Evolutionary conservation across 1,284 basidiomycete genomes (phyloP), one percentile per base, ranked within the genome.

Genomic region (Wallemia mellicola): DNA sequence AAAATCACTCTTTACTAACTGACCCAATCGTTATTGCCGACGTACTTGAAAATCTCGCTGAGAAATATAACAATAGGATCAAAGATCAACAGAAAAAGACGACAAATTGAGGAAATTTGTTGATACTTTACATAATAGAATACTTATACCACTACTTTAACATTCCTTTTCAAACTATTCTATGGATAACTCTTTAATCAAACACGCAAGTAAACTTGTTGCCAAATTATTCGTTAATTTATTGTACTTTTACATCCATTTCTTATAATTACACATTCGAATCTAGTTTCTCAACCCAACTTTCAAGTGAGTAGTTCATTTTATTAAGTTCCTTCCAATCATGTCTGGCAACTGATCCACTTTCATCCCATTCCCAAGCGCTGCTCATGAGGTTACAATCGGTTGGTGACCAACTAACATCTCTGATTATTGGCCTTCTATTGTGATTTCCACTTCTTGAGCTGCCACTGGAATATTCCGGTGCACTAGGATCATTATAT

Each of bases 341-440:
- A 66, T 95, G 89, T 63, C 83, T 76, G 2, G 87, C 88, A 25
- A 95, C 76, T 54, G 79, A 76, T 48, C 86, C 87, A 1, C 63
- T 62, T 1, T 67, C 66, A 26, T 73, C 73, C 26, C 75, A 75
- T 58, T 84, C 80, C 89, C 91, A 95, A 2, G 80, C 86, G 1
- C 86, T 86, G 61, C 82, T 87, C 79, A 96, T 83, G 60, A 98
- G 68, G 24, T 83, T 81, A 22, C 91, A 88, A 74, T 91, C 82
- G 76, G 72, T 78, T 74, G 81, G 78, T 68, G 86, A 83, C 87
- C 87, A 92, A 67, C 82, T 83, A 60, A 96, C 88, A 67, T 98
- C 92, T 60, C 92, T 79, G 0, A 95, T 86, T 61, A 68, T 67
- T 32, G 60, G 33, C 25, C 61, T 54, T 28, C 24, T 58, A 22